These are phyloP conservation scores for Usnea hakonensis DNA, from an alignment of 495 filamentous ascomycete species.

Conservation along the genomic window DNA sequence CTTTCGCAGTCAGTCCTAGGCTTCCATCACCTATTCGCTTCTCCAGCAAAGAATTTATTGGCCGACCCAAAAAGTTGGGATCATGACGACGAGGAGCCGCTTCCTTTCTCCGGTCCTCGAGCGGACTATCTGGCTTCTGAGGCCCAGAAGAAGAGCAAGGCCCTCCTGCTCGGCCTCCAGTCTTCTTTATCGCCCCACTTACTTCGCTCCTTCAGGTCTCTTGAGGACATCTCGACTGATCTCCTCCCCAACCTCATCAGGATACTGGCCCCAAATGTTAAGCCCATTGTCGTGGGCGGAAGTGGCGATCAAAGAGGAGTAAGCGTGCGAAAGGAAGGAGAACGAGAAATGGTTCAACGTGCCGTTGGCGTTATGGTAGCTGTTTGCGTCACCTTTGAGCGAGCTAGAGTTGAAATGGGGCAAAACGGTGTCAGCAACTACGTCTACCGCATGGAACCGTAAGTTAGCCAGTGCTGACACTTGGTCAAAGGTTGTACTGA, in stretches of 20 bases:
- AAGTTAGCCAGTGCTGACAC: constrained; percentile 32
- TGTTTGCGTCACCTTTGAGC: constrained; percentile 73
- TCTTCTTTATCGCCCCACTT: constrained; percentile 51
- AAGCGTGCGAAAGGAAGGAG: constrained; percentile 74
- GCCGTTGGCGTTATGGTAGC: constrained; percentile 74
- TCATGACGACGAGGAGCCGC: constrained; percentile 45
- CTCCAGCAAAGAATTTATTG: constrained; percentile 28
- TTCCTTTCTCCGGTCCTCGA: constrained; percentile 70
- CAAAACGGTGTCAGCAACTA: constrained; percentile 49
- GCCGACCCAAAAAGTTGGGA: constrained; percentile 29
- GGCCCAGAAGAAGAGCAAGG: constrained; percentile 59
- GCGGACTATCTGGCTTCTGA: constrained; percentile 77
- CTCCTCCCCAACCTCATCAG: constrained; percentile 74
- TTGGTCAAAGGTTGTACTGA: constrained; percentile 26
- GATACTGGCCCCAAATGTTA: constrained; percentile 81
- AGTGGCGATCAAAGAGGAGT: constrained; percentile 60
- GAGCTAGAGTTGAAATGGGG: constrained; percentile 63
- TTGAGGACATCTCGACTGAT: constrained; percentile 66
- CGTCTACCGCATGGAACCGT: constrained; percentile 95
- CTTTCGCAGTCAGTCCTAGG: constrained; percentile 76
- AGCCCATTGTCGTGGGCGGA: constrained; percentile 80
- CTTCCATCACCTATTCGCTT: constrained; percentile 86
- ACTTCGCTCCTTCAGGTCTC: constrained; percentile 65
- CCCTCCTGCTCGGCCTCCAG: constrained; percentile 46
- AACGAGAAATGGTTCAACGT: constrained; percentile 69